Conservation (phyloP, 306 rosid genomes). For the Trifolium dubium region DNA sequence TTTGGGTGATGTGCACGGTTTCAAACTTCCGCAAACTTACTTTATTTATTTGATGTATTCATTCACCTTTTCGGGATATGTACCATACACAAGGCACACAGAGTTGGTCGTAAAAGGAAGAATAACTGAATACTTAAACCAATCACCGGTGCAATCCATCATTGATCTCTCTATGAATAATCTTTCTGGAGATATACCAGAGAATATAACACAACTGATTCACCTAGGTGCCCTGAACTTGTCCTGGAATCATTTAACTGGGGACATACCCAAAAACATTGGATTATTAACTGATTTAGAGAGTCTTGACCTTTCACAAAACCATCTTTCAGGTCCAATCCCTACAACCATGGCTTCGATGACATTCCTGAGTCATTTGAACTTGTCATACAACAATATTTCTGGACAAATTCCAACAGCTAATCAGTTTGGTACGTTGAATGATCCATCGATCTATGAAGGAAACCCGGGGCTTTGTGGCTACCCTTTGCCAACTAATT, state of each 20-base stretch:
- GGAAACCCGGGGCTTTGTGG: conserved; percentile 39
- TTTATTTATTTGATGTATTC: neutral
- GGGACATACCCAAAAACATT: conserved; percentile 24
- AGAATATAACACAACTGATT: conserved; percentile 12
- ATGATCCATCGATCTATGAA: conserved; percentile 17
- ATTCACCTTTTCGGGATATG: rapidly evolving
- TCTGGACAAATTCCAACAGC: conserved; percentile 29
- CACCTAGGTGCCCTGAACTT: conserved; percentile 28
- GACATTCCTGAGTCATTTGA: conserved; percentile 30
- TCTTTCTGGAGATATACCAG: conserved; percentile 32
- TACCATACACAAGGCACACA: conserved; percentile 9
- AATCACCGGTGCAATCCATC: neutral
- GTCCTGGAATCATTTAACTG: conserved; percentile 27
- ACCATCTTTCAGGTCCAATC: conserved; percentile 30
- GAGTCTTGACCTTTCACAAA: conserved; percentile 40
- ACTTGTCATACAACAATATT: conserved; percentile 35
- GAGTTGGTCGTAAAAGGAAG: conserved; percentile 26
- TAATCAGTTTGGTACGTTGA: conserved; percentile 28
- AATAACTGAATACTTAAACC: neutral
- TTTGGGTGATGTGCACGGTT: conserved; percentile 33
- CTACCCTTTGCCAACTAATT: neutral
- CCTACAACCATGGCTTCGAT: conserved; percentile 35
- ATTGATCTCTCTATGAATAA: conserved; percentile 31
- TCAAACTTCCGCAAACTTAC: conserved; percentile 11
- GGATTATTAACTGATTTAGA: conserved; percentile 25